A percentile compares a stretch with the other conserved stretches of the same genome.
These are phyloP conservation scores for Evernia prunastri DNA, from an alignment of 495 filamentous ascomycete species.

Conservation along the genomic window DNA sequence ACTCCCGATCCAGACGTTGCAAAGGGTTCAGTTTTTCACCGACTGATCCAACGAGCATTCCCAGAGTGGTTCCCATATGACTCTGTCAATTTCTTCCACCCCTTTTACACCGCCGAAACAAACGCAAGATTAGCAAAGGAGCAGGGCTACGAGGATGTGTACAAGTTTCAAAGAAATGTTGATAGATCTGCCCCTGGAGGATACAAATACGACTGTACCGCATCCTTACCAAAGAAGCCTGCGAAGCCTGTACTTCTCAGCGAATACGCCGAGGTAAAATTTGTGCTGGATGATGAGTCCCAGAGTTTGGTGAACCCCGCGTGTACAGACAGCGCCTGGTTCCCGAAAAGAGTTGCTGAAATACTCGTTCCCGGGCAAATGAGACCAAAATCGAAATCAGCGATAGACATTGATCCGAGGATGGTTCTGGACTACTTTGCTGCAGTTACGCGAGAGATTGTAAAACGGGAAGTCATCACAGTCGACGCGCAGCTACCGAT, in stretches of 20 bases:
- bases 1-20: conserved; percentile 25
- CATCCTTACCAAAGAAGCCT: conserved; percentile 14
- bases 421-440: conserved; percentile 11
- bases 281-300: conserved; percentile 12
- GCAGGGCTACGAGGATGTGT: conserved; percentile 11
- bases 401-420: conserved; percentile 1
- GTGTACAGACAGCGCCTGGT: conserved; percentile 7
- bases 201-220: neutral
- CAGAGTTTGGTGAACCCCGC: conserved; percentile 22
- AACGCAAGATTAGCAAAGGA: conserved; percentile 28
- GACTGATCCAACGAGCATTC: conserved; percentile 28
- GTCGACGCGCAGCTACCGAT: conserved; percentile 7
- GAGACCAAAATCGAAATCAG: neutral
- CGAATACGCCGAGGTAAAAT: conserved; percentile 17
- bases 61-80: conserved; percentile 32
- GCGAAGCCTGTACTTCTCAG: conserved; percentile 20
- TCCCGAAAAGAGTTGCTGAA: conserved; percentile 21
- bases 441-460: neutral
- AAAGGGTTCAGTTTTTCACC: conserved; percentile 27
- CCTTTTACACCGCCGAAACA: conserved; percentile 29
- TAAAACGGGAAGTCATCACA: conserved; percentile 16
- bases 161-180: neutral
- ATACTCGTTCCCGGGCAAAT: conserved; percentile 12
- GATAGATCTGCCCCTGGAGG: neutral
- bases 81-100: conserved; percentile 30